Percentiles rank a stretch among this genome's conserved stretches.
Conservation (phyloP, 2,329 filamentous ascomycete species). For the Polychaeton citri region DNA sequence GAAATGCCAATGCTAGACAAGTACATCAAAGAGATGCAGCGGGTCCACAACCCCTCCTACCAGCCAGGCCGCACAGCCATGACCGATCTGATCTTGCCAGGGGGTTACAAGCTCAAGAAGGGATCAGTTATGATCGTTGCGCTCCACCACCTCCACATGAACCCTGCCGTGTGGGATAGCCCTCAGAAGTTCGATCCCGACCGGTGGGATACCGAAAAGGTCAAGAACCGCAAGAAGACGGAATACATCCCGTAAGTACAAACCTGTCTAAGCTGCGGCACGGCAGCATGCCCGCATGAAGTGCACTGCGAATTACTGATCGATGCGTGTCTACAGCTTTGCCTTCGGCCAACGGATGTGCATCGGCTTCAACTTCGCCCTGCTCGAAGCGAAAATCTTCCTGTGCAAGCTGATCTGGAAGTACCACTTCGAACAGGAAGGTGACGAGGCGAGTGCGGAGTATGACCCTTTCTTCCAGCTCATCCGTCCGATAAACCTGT, state of each 20-base stretch:
- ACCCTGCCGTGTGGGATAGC: conserved; percentile 44
- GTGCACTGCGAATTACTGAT: background rate
- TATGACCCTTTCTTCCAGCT: conserved; percentile 49
- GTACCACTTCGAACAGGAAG: conserved; percentile 43
- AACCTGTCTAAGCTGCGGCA: too few species aligned
- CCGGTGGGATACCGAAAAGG: conserved; percentile 42
- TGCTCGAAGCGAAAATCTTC: conserved; percentile 48
- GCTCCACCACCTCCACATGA: conserved; percentile 34
- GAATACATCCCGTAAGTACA: conserved; percentile 38
- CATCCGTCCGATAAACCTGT: conserved; percentile 43
- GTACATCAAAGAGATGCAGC: conserved; percentile 48
- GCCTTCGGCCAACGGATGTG: conserved; percentile 44
- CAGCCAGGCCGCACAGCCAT: conserved; percentile 47
- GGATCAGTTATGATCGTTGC: conserved; percentile 42
- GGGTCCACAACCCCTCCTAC: conserved; percentile 47
- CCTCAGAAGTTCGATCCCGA: conserved; percentile 46
- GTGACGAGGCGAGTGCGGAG: conserved; percentile 35
- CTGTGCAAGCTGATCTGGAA: conserved; percentile 45
- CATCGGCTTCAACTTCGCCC: conserved; percentile 52
- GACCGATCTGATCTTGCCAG: conserved; percentile 43
- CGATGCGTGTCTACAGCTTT: conserved; percentile 27
- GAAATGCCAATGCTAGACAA: conserved; percentile 41
- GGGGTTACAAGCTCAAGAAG: conserved; percentile 43
- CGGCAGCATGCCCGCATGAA: too few species aligned
- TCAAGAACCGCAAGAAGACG: conserved; percentile 38